Percentiles rank a stretch among this genome's conserved stretches.
Conservation (phyloP, 2,329 filamentous ascomycete genomes). For the Calonectria leucothoes region DNA sequence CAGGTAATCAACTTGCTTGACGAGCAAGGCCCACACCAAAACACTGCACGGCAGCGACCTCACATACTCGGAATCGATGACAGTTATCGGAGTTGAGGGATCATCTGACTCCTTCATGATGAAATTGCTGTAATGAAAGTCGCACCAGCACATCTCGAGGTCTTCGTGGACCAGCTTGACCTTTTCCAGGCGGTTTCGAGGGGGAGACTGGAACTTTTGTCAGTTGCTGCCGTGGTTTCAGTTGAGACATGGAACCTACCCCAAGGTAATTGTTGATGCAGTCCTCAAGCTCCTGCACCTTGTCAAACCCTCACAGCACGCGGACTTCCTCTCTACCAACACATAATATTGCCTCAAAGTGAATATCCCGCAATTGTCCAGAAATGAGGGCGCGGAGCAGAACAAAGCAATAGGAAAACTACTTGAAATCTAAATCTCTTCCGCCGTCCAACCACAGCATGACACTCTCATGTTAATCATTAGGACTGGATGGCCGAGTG, state of each 20-base stretch:
- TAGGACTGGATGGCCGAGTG: not conserved
- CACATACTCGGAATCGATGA: not conserved
- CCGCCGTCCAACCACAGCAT: no score
- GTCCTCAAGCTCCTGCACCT: not conserved
- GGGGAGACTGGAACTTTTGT: not conserved
- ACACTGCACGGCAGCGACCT: not conserved
- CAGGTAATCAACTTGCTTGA: rapidly evolving
- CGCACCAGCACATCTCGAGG: not conserved
- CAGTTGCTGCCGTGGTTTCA: not conserved
- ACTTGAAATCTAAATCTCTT: no score
- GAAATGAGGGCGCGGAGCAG: no score
- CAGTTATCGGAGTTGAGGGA: not conserved
- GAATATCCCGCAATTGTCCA: no score
- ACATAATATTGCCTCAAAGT: no score
- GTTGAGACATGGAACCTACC: not conserved
- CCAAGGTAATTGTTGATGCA: not conserved
- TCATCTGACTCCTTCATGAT: not conserved
- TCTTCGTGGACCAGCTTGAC: not conserved
- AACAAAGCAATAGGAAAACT: no score
- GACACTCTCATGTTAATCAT: no score
- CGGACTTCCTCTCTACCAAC: not conserved
- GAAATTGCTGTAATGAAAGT: not conserved
- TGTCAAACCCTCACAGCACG: not conserved
- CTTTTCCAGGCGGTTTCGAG: not conserved
- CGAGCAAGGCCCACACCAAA: not conserved